These are phyloP conservation scores for Gossypium anomalum DNA, from an alignment of 345 rosid genomes.

Conservation along the genomic window DNA sequence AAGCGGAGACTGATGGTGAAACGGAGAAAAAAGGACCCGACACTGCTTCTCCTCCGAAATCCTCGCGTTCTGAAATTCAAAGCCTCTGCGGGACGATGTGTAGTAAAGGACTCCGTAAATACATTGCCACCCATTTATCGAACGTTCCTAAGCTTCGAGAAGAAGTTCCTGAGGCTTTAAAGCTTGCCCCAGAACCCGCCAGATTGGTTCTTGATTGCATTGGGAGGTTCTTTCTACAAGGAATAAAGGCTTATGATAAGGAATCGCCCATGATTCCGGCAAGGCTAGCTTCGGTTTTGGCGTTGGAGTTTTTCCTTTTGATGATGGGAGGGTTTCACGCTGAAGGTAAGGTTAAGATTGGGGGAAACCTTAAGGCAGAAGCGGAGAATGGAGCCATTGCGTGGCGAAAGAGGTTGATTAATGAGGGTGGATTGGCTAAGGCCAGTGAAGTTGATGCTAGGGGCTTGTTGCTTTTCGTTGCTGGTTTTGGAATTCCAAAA, in stretches of 20 bases:
- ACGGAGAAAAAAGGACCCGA: slow-evolving; percentile 11
- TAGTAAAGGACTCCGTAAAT: slow-evolving; percentile 52
- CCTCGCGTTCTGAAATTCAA: slow-evolving; percentile 32
- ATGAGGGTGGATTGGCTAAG: slow-evolving; percentile 57
- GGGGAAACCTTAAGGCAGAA: slow-evolving; percentile 29
- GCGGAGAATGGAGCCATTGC: slow-evolving; percentile 50
- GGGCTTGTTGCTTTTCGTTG: slow-evolving; percentile 65
- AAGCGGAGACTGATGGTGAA: neutral
- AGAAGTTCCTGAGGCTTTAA: slow-evolving; percentile 51
- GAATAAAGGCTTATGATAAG: slow-evolving; percentile 47
- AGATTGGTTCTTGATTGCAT: slow-evolving; percentile 68
- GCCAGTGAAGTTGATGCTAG: slow-evolving; percentile 57
- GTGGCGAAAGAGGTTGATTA: slow-evolving; percentile 63
- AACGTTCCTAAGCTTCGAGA: slow-evolving; percentile 36
- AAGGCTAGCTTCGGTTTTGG: slow-evolving; percentile 53
- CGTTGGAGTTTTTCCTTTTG: slow-evolving; percentile 51
- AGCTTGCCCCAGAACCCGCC: slow-evolving; percentile 48
- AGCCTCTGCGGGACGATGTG: slow-evolving; percentile 44
- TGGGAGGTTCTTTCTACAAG: slow-evolving; percentile 69
- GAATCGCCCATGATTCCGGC: slow-evolving; percentile 51
- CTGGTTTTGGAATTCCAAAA: slow-evolving; percentile 62
- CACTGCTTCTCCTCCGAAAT: neutral
- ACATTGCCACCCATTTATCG: slow-evolving; percentile 37
- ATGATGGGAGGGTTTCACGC: slow-evolving; percentile 20
- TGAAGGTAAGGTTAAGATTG: slow-evolving; percentile 17